A percentile compares a stretch with the other conserved stretches of the same genome.
Evolutionary conservation across 2,329 filamentous ascomycete genomes (phyloP).

Genomic region (Myriosclerotinia duriaeana): DNA sequence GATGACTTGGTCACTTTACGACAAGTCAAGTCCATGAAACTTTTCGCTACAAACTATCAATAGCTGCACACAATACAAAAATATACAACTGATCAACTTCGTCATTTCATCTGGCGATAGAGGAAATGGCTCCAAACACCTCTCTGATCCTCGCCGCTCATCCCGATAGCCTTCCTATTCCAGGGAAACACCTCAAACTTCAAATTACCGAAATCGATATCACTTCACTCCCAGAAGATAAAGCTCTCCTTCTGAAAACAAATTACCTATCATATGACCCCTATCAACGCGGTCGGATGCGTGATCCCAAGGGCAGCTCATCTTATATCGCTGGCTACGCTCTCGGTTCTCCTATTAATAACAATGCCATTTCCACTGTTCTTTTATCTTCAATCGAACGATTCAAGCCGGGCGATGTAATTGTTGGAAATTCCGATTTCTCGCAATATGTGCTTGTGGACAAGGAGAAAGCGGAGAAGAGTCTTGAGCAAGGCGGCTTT

Average conservation of each 20-base stretch:
- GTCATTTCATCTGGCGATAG: no score
- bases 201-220: conserved; percentile 68
- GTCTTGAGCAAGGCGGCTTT: conserved; percentile 44
- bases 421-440: conserved; percentile 56
- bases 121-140: conserved; percentile 59
- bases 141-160: conserved; percentile 69
- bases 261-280: conserved; percentile 78
- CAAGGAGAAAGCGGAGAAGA: conserved; percentile 40
- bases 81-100: no score
- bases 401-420: conserved; percentile 66
- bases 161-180: conserved; percentile 63
- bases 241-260: conserved; percentile 66
- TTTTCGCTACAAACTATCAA: no score
- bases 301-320: conserved; percentile 42
- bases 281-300: conserved; percentile 79
- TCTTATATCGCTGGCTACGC: conserved; percentile 52
- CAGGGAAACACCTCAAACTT: conserved; percentile 67
- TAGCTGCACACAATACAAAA: no score
- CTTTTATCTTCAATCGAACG: conserved; percentile 62
- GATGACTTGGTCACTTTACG: no score
- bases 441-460: conserved; percentile 66
- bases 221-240: conserved; percentile 56
- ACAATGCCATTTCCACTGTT: conserved; percentile 64
- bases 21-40: no score
- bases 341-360: conserved; percentile 62